Conservation (phyloP, 1,284 basidiomycete genomes). For the Ustilago cynodontis region DNA sequence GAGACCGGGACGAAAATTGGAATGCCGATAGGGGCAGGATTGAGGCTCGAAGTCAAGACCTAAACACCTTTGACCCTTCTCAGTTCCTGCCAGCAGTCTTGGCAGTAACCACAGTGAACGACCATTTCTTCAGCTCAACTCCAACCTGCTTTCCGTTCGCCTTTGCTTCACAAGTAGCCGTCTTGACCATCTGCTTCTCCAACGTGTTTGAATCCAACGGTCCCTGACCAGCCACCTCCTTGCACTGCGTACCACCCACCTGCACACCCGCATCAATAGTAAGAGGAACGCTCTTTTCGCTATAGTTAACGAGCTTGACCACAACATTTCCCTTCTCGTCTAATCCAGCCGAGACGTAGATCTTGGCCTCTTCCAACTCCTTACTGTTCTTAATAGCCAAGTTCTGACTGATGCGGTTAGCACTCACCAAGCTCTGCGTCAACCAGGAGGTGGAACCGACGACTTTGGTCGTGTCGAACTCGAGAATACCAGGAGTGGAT, state of each 20-base stretch:
- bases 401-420: constrained; percentile 46
- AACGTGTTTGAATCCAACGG: constrained; percentile 49
- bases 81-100: background rate
- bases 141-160: background rate
- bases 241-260: constrained; percentile 1
- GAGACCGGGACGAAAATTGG: no score
- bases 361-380: constrained; percentile 28
- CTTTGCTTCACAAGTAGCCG: constrained; percentile 16
- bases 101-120: constrained; percentile 37
- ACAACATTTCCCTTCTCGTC: constrained; percentile 26
- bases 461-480: constrained; percentile 72
- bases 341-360: constrained; percentile 45
- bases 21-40: no score
- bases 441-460: constrained; percentile 77
- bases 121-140: constrained; percentile 33
- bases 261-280: constrained; percentile 14
- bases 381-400: constrained; percentile 34
- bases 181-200: constrained; percentile 29
- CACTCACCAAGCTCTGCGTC: constrained; percentile 74
- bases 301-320: constrained; percentile 57
- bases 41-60: no score
- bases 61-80: no score
- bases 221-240: constrained; percentile 31
- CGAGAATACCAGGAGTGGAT: constrained; percentile 78
- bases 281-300: constrained; percentile 16